Base-by-base conservation (phyloP, 1,284 basidiomycete species). In the Cystobasidium sp. region DNA sequence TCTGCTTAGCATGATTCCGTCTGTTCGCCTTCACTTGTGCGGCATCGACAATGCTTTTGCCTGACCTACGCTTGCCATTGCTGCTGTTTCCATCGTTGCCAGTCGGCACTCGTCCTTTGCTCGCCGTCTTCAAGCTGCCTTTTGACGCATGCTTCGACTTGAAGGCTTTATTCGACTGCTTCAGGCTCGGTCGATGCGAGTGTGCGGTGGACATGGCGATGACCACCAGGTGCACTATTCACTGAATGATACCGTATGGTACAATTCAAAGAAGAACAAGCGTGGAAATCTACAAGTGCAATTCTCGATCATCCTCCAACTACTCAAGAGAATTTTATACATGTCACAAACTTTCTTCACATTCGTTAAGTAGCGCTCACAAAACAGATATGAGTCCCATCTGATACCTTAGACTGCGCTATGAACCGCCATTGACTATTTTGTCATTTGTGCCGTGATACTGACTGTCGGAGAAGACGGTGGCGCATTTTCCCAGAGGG, bases 91-190 rank as follows among this genome's bases (percentile, higher is more conserved):
- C 71, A 37, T 22, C 39, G 24, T 47, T 37, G 8, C 24, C 72
- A 22, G 12, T 56, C 16, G 52, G 49, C 20, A 74, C 56, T 46
- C 72, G 55, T 20, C 76, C 68, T 64, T 80, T 81, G 37, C 78
- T 67, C 7, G 76, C 75, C 52, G 79, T 78, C 52, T 75, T 62
- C 20, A 79, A 73, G 24, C 68, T n/a, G 6, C 88, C 88, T 83
- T 96, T 95, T 5, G 91, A 88, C 0, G 93, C 87, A 85, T 97
- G 93, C 80, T 89, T 91, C 82, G 43, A 31, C 73, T 95, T 95
- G 86, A 92, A 96, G 0, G 87, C 77, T 82, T 97, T 97, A 83
- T 97, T 96, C 85, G 90, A 91, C 87, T 95, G 93, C 83, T 94
- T 96, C 76, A 93, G 87, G 7, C 92, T 90, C 31, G 93, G 85